These are phyloP conservation scores for Lipomyces starkeyi DNA, from an alignment of 805 yeast species.

Conservation along the genomic window DNA sequence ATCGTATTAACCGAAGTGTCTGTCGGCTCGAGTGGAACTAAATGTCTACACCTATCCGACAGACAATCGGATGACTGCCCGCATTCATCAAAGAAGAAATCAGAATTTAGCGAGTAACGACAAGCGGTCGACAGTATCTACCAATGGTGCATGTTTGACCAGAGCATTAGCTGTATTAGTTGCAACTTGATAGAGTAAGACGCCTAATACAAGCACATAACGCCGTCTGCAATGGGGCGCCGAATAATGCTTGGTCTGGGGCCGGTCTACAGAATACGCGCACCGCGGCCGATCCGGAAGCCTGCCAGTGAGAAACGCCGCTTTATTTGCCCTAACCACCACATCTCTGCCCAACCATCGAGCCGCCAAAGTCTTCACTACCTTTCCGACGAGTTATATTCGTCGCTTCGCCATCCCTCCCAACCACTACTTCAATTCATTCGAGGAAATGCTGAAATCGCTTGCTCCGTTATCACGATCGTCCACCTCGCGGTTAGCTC, in stretches of 20 bases:
- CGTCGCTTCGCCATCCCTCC: neutral
- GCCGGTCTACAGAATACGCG: neutral
- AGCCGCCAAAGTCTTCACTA: neutral
- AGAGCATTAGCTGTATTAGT: neutral
- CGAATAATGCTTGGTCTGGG: neutral
- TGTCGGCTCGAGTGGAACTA: too few relatives aligned
- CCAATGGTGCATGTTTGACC: neutral
- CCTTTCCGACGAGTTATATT: neutral
- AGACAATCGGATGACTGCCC: neutral
- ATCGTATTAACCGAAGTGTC: too few relatives aligned
- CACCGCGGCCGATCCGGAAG: neutral
- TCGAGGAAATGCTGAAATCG: slow-evolving; percentile 15
- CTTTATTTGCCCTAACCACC: neutral
- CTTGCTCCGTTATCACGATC: slow-evolving; percentile 16
- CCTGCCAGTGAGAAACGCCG: neutral
- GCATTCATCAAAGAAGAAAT: neutral
- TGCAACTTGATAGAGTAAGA: too few relatives aligned
- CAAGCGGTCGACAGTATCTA: neutral
- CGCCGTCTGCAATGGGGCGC: slow-evolving; percentile 1
- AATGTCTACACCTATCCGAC: neutral
- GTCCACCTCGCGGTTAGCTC: slow-evolving; percentile 20
- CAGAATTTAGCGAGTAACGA: neutral
- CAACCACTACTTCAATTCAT: neutral
- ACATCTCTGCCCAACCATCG: neutral
- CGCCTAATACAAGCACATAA: neutral